Evolutionary conservation across 2,329 filamentous ascomycete species (phyloP).

Genomic region (Penicillium sp.): DNA sequence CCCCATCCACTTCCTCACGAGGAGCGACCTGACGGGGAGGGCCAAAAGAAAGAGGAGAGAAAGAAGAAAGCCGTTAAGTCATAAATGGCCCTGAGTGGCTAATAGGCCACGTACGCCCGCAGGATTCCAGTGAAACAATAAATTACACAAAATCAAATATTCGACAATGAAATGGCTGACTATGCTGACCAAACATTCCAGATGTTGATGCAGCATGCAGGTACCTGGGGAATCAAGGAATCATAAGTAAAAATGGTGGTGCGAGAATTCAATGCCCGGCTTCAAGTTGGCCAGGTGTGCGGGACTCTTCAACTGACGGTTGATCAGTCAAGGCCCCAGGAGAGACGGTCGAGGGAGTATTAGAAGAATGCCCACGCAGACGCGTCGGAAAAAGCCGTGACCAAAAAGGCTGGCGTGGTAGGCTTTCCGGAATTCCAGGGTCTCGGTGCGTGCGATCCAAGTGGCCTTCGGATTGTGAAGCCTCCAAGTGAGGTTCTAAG

Average conservation of each 20-base stretch:
- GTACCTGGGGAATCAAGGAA: not conserved
- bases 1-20: not conserved
- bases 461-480: not conserved
- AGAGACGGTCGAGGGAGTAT: not conserved
- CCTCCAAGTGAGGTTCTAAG: constrained; percentile 1
- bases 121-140: constrained; percentile 3
- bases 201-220: constrained; percentile 21
- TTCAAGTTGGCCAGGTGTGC: constrained; percentile 24
- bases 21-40: not conserved
- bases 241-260: not conserved
- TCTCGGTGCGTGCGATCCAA: not conserved
- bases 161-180: constrained; percentile 16
- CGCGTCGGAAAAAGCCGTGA: constrained; percentile 18
- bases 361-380: constrained; percentile 9
- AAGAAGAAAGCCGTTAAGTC: not conserved
- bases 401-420: constrained; percentile 9
- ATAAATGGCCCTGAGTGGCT: not conserved
- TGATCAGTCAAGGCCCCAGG: not conserved
- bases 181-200: constrained; percentile 22
- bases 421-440: not conserved
- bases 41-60: not conserved
- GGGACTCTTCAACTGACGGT: constrained; percentile 3
- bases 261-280: constrained; percentile 14
- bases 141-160: constrained; percentile 23
- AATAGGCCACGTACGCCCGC: not conserved